Conservation (phyloP, 208 protist genomes). For the Leptomonas seymouri region DNA sequence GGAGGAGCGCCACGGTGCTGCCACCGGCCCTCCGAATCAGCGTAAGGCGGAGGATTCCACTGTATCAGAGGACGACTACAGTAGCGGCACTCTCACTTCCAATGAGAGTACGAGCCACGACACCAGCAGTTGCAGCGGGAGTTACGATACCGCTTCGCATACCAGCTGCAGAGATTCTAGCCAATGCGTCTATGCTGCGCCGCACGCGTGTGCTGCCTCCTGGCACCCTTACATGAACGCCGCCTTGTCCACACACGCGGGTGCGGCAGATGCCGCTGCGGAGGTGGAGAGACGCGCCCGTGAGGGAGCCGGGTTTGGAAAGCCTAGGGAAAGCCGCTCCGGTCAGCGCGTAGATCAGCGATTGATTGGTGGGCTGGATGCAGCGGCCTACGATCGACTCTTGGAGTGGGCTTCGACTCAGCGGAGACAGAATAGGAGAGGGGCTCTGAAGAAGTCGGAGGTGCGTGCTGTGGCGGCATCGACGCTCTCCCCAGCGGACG, state of each 20-base stretch:
- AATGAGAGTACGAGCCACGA: not conserved
- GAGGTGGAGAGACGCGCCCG: not conserved
- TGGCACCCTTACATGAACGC: slow-evolving; percentile 13
- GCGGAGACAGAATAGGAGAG: not conserved
- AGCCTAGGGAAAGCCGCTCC: not conserved
- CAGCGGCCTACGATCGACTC: not conserved
- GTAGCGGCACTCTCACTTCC: not conserved
- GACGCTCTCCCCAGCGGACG: not conserved
- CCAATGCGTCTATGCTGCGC: not conserved
- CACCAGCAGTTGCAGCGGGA: not conserved
- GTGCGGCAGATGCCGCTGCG: not conserved
- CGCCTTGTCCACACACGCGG: slow-evolving; percentile 9
- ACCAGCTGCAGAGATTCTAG: not conserved
- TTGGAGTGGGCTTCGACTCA: not conserved
- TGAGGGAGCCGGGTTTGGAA: not conserved
- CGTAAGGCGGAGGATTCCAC: not conserved
- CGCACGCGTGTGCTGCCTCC: slow-evolving; percentile 15
- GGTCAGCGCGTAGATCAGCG: not conserved
- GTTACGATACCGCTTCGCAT: not conserved
- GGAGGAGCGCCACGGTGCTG: not conserved
- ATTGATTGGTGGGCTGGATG: not conserved
- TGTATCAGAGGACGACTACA: not conserved
- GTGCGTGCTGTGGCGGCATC: not conserved
- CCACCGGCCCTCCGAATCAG: not conserved
- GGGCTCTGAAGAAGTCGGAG: too few relatives aligned